phyloP scores from a whole-genome alignment of 306 rosid genomes.

The Castanea sativa region DNA sequence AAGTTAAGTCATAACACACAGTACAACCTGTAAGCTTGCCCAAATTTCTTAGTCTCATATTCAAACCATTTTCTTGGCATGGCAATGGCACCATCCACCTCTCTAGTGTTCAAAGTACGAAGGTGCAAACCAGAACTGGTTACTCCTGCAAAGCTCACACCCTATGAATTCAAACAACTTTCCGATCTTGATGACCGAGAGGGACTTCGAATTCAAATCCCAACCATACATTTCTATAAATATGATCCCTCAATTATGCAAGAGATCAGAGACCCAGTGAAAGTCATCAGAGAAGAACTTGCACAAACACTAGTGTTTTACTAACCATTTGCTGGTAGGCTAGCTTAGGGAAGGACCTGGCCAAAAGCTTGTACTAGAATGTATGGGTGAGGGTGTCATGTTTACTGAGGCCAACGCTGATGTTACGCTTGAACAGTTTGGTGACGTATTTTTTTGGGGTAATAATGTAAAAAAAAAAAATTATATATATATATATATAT shows the following conservation, averaged over 20 bases:
- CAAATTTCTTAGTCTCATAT: not conserved
- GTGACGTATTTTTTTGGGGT: too few relatives aligned
- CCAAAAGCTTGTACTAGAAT: slow-evolving; percentile 14
- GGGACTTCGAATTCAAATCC: slow-evolving; percentile 36
- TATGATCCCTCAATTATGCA: slow-evolving; percentile 20
- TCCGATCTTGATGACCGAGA: slow-evolving; percentile 45
- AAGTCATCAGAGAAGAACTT: slow-evolving; percentile 31
- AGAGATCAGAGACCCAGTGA: slow-evolving; percentile 25
- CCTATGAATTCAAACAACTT: slow-evolving; percentile 27
- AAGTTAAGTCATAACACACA: too few relatives aligned
- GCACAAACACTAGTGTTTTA: slow-evolving; percentile 30
- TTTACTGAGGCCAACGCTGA: too few relatives aligned
- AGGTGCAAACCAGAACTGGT: slow-evolving; percentile 24
- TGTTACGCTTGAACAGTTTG: not conserved
- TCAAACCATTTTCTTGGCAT: not conserved
- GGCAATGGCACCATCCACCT: not conserved
- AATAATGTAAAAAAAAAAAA: too few relatives aligned
- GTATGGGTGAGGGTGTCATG: not conserved
- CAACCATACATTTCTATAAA: slow-evolving; percentile 31
- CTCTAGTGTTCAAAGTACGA: slow-evolving; percentile 28
- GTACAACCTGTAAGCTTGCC: too few relatives aligned
- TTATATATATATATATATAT: too few relatives aligned
- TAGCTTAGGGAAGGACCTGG: slow-evolving; percentile 25
- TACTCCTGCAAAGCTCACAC: slow-evolving; percentile 28
- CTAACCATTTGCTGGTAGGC: slow-evolving; percentile 43